A percentile compares a stretch with the other conserved stretches of the same genome.
Evolutionary conservation across 495 filamentous ascomycete genomes (phyloP).

Genomic region (Viridothelium virens): DNA sequence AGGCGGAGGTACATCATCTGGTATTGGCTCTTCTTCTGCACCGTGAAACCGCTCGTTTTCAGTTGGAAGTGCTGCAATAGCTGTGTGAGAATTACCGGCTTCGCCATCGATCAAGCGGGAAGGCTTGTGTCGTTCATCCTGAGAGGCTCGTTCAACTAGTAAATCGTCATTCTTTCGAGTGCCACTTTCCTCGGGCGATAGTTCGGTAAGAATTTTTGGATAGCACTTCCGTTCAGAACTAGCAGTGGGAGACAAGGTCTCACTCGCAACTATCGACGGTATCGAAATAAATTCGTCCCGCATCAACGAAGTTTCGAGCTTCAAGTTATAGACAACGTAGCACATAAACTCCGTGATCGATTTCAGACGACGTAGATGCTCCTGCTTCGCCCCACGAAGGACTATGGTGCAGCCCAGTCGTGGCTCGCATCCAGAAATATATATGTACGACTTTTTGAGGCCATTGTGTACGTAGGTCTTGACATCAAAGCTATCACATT

Average conservation of each 20-base stretch:
- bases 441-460: conserved; percentile 89
- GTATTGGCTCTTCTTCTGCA: conserved; percentile 42
- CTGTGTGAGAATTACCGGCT: background rate
- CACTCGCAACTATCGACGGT: conserved; percentile 50
- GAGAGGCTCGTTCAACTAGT: background rate
- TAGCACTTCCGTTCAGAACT: conserved; percentile 9
- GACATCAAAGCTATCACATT: conserved; percentile 79
- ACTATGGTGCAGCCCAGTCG: conserved; percentile 95
- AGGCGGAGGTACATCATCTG: conserved; percentile 80
- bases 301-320: conserved; percentile 92
- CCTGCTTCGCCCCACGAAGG: conserved; percentile 69
- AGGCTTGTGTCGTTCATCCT: background rate
- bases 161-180: background rate
- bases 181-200: background rate
- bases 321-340: conserved; percentile 96
- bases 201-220: conserved; percentile 13
- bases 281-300: conserved; percentile 89
- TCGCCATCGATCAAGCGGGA: background rate
- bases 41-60: background rate
- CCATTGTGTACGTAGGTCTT: conserved; percentile 84
- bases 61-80: background rate
- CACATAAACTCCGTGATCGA: conserved; percentile 97
- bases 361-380: conserved; percentile 70
- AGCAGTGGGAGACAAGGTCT: background rate
- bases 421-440: conserved; percentile 83